Evolutionary conservation across 2,329 filamentous ascomycete species (phyloP), one percentile per base, ranked within the genome.

Genomic region (Dothistroma septosporum): DNA sequence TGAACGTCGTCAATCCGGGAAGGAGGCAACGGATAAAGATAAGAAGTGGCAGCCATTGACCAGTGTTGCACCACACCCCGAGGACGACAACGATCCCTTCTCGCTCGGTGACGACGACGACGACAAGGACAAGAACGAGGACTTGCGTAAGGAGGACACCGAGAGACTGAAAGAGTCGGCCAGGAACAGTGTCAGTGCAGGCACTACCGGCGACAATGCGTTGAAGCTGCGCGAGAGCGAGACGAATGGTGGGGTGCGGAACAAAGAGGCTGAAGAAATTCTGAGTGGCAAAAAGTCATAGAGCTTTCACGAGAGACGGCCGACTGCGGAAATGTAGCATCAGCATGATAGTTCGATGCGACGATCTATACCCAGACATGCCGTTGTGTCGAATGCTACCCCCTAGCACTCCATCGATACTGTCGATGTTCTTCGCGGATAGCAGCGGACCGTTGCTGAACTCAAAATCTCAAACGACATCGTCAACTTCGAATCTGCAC

Each of bases 21-120:
- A 64, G 53, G 61, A 64, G 35, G 57, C 60, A 10, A 31, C 60
- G 6, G 77, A 79, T 66, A 94, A 92, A 78, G 77, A 85, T 50
- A 97, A 92, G 83, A 99, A 99, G 79, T 99, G 94, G 94, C 93
- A 99, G 76, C 93, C 94, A 10, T 79, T 99, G 68, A 91, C 92
- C 12, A 83, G 88, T 0, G 86, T 97, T 22, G 90, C 95, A 65
- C 91, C 92, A 0, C 88, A 85, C 64, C 92, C 93, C 14, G 89
- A 96, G 63, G 79, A 97, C 67, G 80, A 97, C 68, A 93, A 96
- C 69, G 94, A 99, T 72, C 94, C 94, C 0, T 99, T 99, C 78
- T 97, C 92, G 71, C 83, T 99, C 14, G 94, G 94, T 5, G 92
- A 96, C 67, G 94, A 99, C 76, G 89, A 89, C 68, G 90, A 92